phyloP scores from a whole-genome alignment of 1,284 basidiomycete species.

The Golubevia sp. region DNA sequence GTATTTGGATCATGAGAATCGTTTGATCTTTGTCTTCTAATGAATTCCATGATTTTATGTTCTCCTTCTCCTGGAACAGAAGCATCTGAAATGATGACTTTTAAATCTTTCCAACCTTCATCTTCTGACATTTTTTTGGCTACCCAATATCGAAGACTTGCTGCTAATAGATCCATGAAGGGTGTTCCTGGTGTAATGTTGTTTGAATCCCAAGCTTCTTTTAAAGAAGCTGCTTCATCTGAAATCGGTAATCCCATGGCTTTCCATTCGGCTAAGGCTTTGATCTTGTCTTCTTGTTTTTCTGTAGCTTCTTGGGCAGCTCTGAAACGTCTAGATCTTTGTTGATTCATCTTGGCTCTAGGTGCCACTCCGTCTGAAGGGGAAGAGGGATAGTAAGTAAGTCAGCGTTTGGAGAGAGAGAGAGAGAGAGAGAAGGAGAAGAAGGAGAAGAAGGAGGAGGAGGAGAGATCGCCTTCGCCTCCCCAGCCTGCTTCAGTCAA shows the following conservation, averaged over 20 bases:
- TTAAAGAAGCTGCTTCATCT: conserved; percentile 77
- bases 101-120: conserved; percentile 89
- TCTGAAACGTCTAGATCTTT: conserved; percentile 92
- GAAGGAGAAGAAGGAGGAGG: too few relatives aligned
- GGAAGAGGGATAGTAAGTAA: neutral
- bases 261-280: conserved; percentile 84
- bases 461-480: too few relatives aligned
- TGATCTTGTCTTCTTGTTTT: conserved; percentile 82
- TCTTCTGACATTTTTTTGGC: conserved; percentile 92
- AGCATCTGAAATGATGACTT: conserved; percentile 96
- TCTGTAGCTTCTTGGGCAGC: conserved; percentile 92
- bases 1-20: conserved; percentile 92
- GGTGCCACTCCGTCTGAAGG: conserved; percentile 88
- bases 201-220: conserved; percentile 94
- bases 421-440: neutral
- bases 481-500: too few relatives aligned
- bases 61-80: conserved; percentile 98
- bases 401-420: neutral
- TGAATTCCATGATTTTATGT: conserved; percentile 99
- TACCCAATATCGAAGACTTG: conserved; percentile 93
- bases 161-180: conserved; percentile 92
- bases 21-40: conserved; percentile 85
- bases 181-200: conserved; percentile 97
- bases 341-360: conserved; percentile 99
- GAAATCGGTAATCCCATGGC: conserved; percentile 87